phyloP scores from a whole-genome alignment of 306 rosid genomes.

The Vachellia pachyceras region DNA sequence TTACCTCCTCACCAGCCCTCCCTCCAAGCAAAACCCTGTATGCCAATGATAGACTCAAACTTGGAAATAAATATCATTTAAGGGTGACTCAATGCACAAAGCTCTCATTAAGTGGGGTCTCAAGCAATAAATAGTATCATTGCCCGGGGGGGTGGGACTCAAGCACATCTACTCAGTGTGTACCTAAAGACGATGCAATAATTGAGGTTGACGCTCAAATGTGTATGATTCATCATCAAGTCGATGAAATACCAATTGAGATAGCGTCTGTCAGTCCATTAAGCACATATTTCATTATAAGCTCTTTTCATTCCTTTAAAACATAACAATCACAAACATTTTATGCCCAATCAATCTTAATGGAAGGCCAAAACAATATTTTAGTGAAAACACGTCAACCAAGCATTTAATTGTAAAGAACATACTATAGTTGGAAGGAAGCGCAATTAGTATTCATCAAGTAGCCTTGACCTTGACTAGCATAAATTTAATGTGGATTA shows the following conservation, averaged over 20 bases:
- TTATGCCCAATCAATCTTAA: slow-evolving; percentile 3
- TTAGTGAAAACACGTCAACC: slow-evolving; percentile 13
- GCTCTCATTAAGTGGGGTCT: too few relatives aligned
- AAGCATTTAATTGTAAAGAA: slow-evolving; percentile 16
- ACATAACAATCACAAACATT: slow-evolving; percentile 2
- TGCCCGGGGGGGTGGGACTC: neutral
- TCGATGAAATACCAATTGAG: slow-evolving; percentile 89
- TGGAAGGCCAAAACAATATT: slow-evolving; percentile 6
- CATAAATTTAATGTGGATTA: slow-evolving; percentile 15
- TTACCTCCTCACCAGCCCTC: slow-evolving; percentile 96
- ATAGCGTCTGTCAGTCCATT: slow-evolving; percentile 66
- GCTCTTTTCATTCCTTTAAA: neutral
- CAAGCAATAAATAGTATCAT: too few relatives aligned
- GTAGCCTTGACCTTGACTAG: slow-evolving; percentile 21
- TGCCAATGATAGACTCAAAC: neutral
- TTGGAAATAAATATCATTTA: slow-evolving; percentile 18
- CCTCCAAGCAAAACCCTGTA: slow-evolving; percentile 95
- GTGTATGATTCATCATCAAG: slow-evolving; percentile 93
- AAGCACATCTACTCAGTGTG: slow-evolving; percentile 44
- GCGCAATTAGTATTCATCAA: neutral
- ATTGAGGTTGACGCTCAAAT: slow-evolving; percentile 87
- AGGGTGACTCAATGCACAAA: too few relatives aligned
- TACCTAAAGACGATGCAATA: slow-evolving; percentile 95
- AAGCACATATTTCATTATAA: slow-evolving; percentile 24
- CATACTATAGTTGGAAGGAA: neutral